Conservation (phyloP, 306 rosid species). For the Pyrus communis region DNA sequence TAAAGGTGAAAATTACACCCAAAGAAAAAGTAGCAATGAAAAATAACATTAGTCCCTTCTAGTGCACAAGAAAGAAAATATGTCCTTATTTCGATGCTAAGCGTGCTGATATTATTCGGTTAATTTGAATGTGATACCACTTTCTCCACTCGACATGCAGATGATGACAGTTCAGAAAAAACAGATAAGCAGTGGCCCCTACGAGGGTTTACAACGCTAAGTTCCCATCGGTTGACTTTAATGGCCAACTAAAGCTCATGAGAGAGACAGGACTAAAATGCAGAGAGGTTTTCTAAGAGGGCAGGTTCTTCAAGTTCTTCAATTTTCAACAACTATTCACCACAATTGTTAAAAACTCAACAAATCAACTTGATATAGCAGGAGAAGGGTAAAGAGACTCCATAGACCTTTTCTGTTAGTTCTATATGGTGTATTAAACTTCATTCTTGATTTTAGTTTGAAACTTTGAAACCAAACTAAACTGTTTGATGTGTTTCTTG, state of each 20-base stretch:
- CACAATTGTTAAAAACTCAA: not conserved
- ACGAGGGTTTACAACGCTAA: conserved; percentile 15
- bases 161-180: conserved; percentile 19
- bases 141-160: conserved; percentile 13
- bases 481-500: not conserved
- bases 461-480: not conserved
- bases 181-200: conserved; percentile 8
- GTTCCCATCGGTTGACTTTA: not conserved
- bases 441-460: not conserved
- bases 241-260: not conserved
- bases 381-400: not conserved
- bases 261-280: not conserved
- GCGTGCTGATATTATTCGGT: not conserved
- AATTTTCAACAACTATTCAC: not conserved
- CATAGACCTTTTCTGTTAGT: not conserved
- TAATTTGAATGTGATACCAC: conserved; percentile 11
- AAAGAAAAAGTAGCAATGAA: not conserved
- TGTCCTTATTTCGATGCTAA: not conserved
- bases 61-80: not conserved
- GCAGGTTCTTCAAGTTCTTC: not conserved
- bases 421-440: not conserved
- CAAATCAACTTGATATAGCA: not conserved
- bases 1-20: not conserved
- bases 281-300: not conserved
- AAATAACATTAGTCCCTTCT: not conserved